Base-by-base conservation (phyloP, 345 rosid genomes). In the Hypericum androsaemum region DNA sequence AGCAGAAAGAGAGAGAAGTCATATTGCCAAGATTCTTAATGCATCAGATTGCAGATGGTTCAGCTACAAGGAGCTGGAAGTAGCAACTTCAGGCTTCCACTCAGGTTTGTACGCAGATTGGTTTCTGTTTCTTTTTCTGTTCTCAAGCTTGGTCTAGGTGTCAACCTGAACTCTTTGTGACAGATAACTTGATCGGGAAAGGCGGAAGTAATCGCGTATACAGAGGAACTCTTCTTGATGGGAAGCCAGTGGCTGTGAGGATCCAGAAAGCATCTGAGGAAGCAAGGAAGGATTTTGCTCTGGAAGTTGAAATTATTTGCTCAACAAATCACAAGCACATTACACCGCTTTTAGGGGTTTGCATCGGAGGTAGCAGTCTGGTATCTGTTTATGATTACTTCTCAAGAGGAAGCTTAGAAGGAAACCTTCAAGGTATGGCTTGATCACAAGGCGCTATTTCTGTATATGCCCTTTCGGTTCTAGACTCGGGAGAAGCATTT, bases 201-300 rank as follows among this genome's bases (percentile, higher is more conserved):
- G 96, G 98, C 56, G 98, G 95, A 17, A 79, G 77, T 43, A 88
- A 80, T 63, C 72, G 62, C 10, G 96, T 92, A 0, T 92, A 81
- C 53, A 88, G 71, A 62, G 96, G 96, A 9, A 60, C 61, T 50
- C 83, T 88, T 59, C 79, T 70, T 2, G 95, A 83, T 71, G 88
- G 96, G 10, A 81, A 71, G 52, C 66, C 60, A 7, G 75, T 83
- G 45, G 98, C 95, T 0, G 78, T 88, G 37, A 92, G 88, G 74
- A 73, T 81, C 65, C 75, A 73, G 66, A 74, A 74, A 58, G 75
- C 96, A 16, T 74, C 80, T 0, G 58, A 60, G 54, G 86, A 77
- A 66, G 81, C 83, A 54, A 66, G 70, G 61, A 80, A 79, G 53
- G 81, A 81, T 53, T 92, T 88, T 68, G 71, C 80, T 53, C 77